Evolutionary conservation across 2,329 filamentous ascomycete genomes (phyloP), one percentile per base, ranked within the genome.

Genomic region (Arthrobotrys entomopaga): DNA sequence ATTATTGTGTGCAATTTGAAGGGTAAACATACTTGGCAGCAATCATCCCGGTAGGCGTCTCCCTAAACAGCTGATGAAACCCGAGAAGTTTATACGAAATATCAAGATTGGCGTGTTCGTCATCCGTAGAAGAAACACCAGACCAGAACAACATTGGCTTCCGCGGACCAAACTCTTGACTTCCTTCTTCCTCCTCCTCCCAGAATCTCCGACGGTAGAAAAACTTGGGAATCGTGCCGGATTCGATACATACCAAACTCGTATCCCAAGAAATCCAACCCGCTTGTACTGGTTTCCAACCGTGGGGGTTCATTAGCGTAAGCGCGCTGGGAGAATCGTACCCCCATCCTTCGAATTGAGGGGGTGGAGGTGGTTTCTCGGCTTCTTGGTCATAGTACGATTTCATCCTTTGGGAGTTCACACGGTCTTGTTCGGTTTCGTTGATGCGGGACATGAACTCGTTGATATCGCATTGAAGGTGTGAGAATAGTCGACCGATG

Each of bases 211-310:
- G 40, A 7, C 38, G 50, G 19, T 58, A 66, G 13, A 49, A 42
- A 42, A 73, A 66, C 16, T 61, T 59, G 1, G 69, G 61, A 20
- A 73, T 66, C n/a, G 29, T 57, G 2, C 61, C 69, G 1, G 48
- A 48, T 34, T 73, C 19, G 19, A 65, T 40, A n/a, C 69, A 66
- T 8, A 52, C 13, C 7, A 66, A 29, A 16, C 20, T 46, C 10
- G 56, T 52, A 24, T 73, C 61, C 34, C 60, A 19, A 13, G 69
- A 73, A n/a, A 8, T 58, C 67, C 67, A 66, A 20, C 61, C 61
- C 6, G 19, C 10, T 34, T 66, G 3, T 10, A 72, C 67, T 0
- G 67, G 67, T 3, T 52, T 24, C 67, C 60, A 72, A 15, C 58
- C 58, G 7, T 40, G 58, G 5, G 52, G 46, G 7, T 15, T 7